Base-by-base conservation (phyloP, 75 land plant species). In the Pinus taeda region DNA sequence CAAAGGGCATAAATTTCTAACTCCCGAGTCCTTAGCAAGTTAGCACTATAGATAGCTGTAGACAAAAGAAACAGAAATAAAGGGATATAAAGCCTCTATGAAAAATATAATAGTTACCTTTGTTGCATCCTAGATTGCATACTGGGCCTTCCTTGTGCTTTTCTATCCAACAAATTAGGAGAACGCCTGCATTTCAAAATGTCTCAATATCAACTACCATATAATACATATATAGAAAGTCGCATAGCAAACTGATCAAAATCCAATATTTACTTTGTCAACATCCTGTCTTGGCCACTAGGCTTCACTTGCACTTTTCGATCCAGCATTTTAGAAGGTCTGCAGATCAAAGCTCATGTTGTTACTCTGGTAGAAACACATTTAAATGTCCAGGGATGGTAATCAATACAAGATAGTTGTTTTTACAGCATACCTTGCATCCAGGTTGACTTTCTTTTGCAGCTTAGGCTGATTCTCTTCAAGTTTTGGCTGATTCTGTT, bases 121-220 rank as follows among this genome's bases (percentile, higher is more conserved):
- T 39, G 72, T n/a, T 6, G 72, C 72, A 39, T 39, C 49, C 13
- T 69, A 69, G 72, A 12, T 37, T 69, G 33, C 39, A 69, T 8
- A 42, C 24, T 69, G 53, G 24, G 13, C n/a, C 36, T 69, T n/a
- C 42, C 72, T 37, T 45, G 42, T 45, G 42, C 14, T 69, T 69
- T 69, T 42, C 39, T 21, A 20, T 69, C 49, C 42, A 37, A 65
- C 36, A 65, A 42, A 65, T 33, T 65, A 33, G 72, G 72, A 69
- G 72, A 69, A 21, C 49, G 17, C 72, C 72, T 69, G 72, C 72
- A 69, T 69, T 69, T 69, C 72, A 69, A 69, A 11, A 20, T 42
- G 36, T 39, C n/a, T 69, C 22, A 69, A 9, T 39, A n/a, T 69
- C 42, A 69, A 8, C 49, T 69, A 21, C 12, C n/a, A 18, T 42